Percentiles rank a stretch among this genome's conserved stretches.
Conservation (phyloP, 2,329 filamentous ascomycete species). For the Trichoderma sp. region DNA sequence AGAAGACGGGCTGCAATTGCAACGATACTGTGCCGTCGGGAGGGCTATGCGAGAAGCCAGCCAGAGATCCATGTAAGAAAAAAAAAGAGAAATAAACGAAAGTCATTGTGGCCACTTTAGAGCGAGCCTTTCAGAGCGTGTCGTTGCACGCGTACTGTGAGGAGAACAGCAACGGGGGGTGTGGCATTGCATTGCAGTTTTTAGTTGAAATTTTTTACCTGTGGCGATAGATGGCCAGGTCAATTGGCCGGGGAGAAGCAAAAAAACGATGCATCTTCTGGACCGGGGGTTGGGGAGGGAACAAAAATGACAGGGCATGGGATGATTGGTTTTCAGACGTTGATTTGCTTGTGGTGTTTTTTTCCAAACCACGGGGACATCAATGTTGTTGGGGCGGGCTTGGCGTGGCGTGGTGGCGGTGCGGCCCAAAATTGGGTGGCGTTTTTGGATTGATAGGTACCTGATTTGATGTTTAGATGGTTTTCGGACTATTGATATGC, state of each 20-base stretch:
- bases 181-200: background rate
- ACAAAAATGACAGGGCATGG: background rate
- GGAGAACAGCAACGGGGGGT: background rate
- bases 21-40: background rate
- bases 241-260: background rate
- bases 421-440: slow-evolving; percentile 1
- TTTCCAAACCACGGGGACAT: background rate
- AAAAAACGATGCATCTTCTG: background rate
- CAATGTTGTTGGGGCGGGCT: background rate
- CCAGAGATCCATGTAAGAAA: background rate
- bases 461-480: background rate
- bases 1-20: background rate
- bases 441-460: background rate
- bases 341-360: background rate
- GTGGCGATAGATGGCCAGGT: background rate
- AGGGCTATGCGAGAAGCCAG: background rate
- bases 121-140: background rate
- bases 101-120: background rate
- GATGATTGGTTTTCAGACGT: background rate
- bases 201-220: background rate
- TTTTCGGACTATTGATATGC: background rate
- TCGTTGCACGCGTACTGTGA: slow-evolving; percentile 3
- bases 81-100: background rate
- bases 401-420: slow-evolving; percentile 9
- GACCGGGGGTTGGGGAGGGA: background rate